phyloP scores from a whole-genome alignment of 2,329 filamentous ascomycete species.

The Trichoderma lentiforme region DNA sequence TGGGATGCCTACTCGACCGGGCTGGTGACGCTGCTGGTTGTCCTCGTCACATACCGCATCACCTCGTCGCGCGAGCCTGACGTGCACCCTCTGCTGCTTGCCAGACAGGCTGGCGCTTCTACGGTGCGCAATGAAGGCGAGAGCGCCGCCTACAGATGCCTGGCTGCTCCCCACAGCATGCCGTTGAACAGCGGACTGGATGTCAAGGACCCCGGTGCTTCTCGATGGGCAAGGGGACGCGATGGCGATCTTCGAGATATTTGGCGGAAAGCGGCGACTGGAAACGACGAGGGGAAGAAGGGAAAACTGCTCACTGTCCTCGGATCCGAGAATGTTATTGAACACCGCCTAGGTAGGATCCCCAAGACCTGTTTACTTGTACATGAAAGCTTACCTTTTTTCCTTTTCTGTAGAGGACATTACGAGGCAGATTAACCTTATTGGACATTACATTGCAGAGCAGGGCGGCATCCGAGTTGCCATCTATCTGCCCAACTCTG shows the following conservation, averaged over 20 bases:
- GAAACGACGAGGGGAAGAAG: slow-evolving; percentile 61
- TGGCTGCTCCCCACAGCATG: slow-evolving; percentile 81
- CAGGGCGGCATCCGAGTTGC: slow-evolving; percentile 74
- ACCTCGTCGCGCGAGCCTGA: slow-evolving; percentile 76
- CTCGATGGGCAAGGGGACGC: slow-evolving; percentile 78
- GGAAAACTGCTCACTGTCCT: slow-evolving; percentile 76
- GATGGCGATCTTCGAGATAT: slow-evolving; percentile 90
- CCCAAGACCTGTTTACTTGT: neutral
- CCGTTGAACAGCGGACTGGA: slow-evolving; percentile 73
- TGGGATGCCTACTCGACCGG: slow-evolving; percentile 79
- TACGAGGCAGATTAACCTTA: slow-evolving; percentile 80
- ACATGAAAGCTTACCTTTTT: neutral
- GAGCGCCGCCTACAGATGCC: slow-evolving; percentile 80
- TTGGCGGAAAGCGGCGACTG: slow-evolving; percentile 72
- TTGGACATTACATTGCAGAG: slow-evolving; percentile 73
- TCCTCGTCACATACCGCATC: slow-evolving; percentile 68
- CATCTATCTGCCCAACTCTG: slow-evolving; percentile 87
- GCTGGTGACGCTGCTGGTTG: slow-evolving; percentile 63
- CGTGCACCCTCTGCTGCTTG: slow-evolving; percentile 85
- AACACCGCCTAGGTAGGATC: slow-evolving; percentile 61
- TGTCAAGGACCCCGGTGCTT: slow-evolving; percentile 74
- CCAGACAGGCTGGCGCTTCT: slow-evolving; percentile 75
- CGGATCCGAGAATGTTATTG: slow-evolving; percentile 69
- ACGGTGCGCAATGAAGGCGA: slow-evolving; percentile 79
- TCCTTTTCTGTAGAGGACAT: slow-evolving; percentile 54